Evolutionary conservation across 768 basidiomycete genomes (phyloP), one percentile per base, ranked within the genome.

Genomic region (Boletus rubescentipes): DNA sequence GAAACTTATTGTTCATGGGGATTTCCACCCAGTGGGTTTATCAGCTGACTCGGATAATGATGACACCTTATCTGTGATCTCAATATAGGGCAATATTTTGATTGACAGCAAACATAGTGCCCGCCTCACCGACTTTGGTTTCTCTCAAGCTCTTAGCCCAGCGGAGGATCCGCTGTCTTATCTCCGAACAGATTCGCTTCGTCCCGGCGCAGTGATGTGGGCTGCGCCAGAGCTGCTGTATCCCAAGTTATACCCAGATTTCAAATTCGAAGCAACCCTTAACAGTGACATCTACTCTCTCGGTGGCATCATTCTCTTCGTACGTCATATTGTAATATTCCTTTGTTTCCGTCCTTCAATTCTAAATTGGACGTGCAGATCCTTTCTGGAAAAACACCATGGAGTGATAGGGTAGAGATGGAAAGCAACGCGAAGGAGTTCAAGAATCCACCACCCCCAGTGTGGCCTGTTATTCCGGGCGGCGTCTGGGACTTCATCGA

Each of bases 21-120:
- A 57, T 54, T 15, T 57, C n/a, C 55, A 57, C 3, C 55, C 55
- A 1, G 55, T 43, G 15, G 5, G 55, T 47, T n/a, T 16, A 16
- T 54, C 18, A 18, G 10, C 14, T 35, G 29, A 2, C n/a, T 9
- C 26, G 6, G 26, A 34, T 20, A n/a, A n/a, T n/a, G 10, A 34
- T 35, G 4, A 36, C 14, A 6, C 16, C 9, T 40, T 15, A 54
- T 30, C 39, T 26, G 26, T 46, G 5, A 18, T 16, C 1, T 30
- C 12, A n/a, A n/a, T 30, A 8, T n/a, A 57, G 55, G 30, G 10
- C 1, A 57, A 57, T 35, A 44, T 57, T 3, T 10, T 57, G 23
- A 43, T 57, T 10, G 55, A 57, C 5, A n/a, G 3, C 1, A 16
- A 55, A 2, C 4, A 48, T 12, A 47, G 43, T 10, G 21, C 46